Base-by-base conservation (phyloP, 306 rosid species). In the Cicer chorassanicum region DNA sequence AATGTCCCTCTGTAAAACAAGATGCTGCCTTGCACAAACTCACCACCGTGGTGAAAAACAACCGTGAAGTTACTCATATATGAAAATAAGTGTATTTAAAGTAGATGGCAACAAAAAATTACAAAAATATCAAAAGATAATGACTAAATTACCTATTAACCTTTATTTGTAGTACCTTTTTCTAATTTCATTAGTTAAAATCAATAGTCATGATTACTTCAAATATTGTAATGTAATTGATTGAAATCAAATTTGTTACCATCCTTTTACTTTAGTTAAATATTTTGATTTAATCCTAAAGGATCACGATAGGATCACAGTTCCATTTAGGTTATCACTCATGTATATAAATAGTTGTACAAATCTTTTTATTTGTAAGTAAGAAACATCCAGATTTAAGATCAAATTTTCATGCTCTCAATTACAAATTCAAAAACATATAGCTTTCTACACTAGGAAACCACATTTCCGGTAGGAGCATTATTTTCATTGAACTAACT, bases 401-500 rank as follows among this genome's bases (percentile, higher is more conserved):
- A 8, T 7, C 2, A 15, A 15, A 8, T 8, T 54, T 54, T 54
- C 60, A 8, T 54, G 34, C 24, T 16, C 34, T 18, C 34, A 18
- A 16, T 16, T 53, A 5, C 16, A 53, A 53, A 53, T 54, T 54
- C 12, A 54, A 16, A 18, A 11, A 14, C 14, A 8, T 11, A 16
- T 6, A 54, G 60, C 34, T 18, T 36, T 49, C 36, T 29, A 7
- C n/a, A 16, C 48, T n/a, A 51, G 4, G 40, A 29, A 29, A 29
- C 5, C 75, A 48, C 46, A 73, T 13, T 19, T 54, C 41, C 11
- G 14, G 9, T 6, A 13, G 46, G 50, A 61, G 18, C 61, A 70
- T 76, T 64, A 75, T 70, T 64, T 8, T 6, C 44, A 36, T 44
- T 57, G 38, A 12, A 70, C 46, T 40, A 19, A 29, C 36, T 29